These are phyloP conservation scores for Pistacia vera DNA, from an alignment of 345 rosid species.

Conservation along the genomic window DNA sequence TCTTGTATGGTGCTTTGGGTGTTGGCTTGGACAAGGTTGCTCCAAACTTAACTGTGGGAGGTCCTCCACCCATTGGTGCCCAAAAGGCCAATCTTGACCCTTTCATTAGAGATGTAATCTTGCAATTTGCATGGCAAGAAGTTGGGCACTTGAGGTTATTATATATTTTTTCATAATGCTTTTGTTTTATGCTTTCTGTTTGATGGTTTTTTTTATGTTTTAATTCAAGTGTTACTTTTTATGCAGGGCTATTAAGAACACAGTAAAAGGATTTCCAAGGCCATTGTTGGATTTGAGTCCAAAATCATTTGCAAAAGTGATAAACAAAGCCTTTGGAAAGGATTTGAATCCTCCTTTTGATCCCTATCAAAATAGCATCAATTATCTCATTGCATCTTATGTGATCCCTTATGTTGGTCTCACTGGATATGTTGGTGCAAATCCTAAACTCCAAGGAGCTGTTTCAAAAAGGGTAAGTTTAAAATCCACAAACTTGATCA, in stretches of 20 bases:
- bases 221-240: no score
- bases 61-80: constrained; percentile 76
- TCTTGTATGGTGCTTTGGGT: constrained; percentile 73
- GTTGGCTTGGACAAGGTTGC: constrained; percentile 73
- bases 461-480: constrained; percentile 51
- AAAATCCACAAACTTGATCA: not conserved
- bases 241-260: constrained; percentile 63
- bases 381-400: constrained; percentile 74
- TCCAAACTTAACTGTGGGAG: constrained; percentile 62
- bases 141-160: constrained; percentile 80
- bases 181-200: not conserved
- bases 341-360: constrained; percentile 64
- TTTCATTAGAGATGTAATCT: constrained; percentile 54
- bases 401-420: constrained; percentile 84
- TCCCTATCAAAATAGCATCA: constrained; percentile 56
- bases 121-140: constrained; percentile 89
- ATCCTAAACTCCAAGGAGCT: constrained; percentile 47
- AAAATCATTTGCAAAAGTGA: constrained; percentile 49
- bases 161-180: not conserved
- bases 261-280: constrained; percentile 77
- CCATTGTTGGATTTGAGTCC: constrained; percentile 72
- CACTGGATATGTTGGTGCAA: constrained; percentile 85
- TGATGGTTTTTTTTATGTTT: not conserved
- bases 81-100: constrained; percentile 59
- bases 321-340: constrained; percentile 58